Conservation (phyloP, 164 flowering plant species). For the Berberis thunbergii region DNA sequence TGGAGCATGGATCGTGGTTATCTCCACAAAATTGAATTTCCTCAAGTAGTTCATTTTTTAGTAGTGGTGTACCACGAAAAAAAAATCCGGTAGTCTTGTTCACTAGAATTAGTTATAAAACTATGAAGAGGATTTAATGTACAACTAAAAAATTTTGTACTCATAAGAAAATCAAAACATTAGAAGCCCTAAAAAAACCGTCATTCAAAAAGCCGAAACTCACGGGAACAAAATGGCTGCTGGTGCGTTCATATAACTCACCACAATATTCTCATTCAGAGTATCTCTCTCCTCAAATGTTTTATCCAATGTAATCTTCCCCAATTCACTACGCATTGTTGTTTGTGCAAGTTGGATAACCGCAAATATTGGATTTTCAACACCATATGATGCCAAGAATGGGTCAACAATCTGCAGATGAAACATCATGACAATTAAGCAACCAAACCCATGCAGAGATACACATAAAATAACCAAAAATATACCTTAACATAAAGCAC, state of each 20-base stretch:
- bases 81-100: no score
- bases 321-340: conserved; percentile 92
- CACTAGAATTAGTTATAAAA: no score
- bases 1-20: no score
- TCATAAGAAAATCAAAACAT: no score
- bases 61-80: no score
- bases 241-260: conserved; percentile 15
- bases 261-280: conserved; percentile 83
- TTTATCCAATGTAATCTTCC: conserved; percentile 88
- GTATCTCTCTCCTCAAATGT: conserved; percentile 89
- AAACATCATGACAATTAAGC: neutral
- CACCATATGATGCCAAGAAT: conserved; percentile 79
- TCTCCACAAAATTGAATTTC: no score
- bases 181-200: no score
- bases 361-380: conserved; percentile 76
- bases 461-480: neutral
- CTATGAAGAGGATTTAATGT: no score
- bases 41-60: no score
- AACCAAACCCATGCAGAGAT: neutral
- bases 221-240: neutral
- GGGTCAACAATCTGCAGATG: conserved; percentile 73
- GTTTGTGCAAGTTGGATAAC: conserved; percentile 92
- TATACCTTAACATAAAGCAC: conserved; percentile 76
- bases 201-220: no score
- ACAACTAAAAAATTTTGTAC: no score